A percentile compares a stretch with the other conserved stretches of the same genome.
Conservation (phyloP, 2,329 filamentous ascomycete species). For the Juglanconis oblonga region DNA sequence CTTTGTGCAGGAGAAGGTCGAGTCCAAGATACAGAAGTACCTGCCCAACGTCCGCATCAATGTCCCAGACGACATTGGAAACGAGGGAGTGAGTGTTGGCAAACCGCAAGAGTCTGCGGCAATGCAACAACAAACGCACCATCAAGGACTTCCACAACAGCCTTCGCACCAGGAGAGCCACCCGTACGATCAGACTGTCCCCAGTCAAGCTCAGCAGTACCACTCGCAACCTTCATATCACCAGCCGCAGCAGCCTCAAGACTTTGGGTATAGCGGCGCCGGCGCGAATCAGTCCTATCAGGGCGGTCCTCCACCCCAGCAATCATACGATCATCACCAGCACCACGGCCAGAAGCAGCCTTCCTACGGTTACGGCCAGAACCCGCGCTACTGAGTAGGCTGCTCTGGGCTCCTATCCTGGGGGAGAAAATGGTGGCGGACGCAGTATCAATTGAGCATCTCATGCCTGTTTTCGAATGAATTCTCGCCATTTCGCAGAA, state of each 20-base stretch:
- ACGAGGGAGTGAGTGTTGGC: conserved; percentile 43
- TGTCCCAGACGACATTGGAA: conserved; percentile 45
- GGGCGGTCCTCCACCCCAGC: not conserved
- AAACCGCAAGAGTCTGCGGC: not conserved
- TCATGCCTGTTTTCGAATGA: too few species aligned
- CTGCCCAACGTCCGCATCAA: conserved; percentile 43
- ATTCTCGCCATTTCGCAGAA: too few species aligned
- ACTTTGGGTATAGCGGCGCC: not conserved
- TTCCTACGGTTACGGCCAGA: not conserved
- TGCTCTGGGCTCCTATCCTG: not conserved
- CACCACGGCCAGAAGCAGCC: not conserved
- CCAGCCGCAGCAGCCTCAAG: not conserved
- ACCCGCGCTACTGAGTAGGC: not conserved
- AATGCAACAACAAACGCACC: not conserved
- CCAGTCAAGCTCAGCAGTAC: not conserved
- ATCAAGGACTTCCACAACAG: not conserved
- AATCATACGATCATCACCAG: not conserved
- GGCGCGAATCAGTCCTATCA: too few species aligned
- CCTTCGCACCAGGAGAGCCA: not conserved
- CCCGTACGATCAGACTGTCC: not conserved
- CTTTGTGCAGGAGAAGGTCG: conserved; percentile 43
- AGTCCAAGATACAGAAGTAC: conserved; percentile 44
- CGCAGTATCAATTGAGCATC: too few species aligned
- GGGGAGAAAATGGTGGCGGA: too few species aligned
- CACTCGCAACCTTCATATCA: not conserved